Base-by-base conservation (phyloP, 768 basidiomycete genomes). In the Xerocomellus chrysenteron region DNA sequence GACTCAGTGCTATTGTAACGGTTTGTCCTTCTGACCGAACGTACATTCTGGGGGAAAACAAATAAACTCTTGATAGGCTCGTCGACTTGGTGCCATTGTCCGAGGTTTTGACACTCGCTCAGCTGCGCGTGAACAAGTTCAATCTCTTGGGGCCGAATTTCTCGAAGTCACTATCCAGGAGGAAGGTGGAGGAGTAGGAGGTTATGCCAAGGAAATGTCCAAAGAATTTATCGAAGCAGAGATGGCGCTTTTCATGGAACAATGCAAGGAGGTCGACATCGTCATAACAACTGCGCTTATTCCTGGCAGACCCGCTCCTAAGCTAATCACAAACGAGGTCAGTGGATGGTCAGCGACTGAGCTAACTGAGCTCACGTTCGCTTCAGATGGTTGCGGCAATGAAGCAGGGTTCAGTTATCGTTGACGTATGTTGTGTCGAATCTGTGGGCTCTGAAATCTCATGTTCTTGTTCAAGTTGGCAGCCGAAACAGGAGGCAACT, bases 171-270 rank as follows among this genome's bases (percentile, higher is more conserved):
- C 78, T 28, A 70, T 94, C 51, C 65, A 90, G 68, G 92, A 94
- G 73, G 90, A 92, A 61, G 92, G 92, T 16, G 83, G 85, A 30
- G 92, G 86, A 6, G 82, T 77, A 16, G 92, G 92, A 26, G 92
- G 92, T 30, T 94, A 94, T 65, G 92, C 91, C 24, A 94, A 93
- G 73, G 83, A 85, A 59, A 94, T 94, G 91, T 90, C 88, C 30
- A 90, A 91, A 74, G 90, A 90, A 69, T 94, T 92, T 68, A 85
- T 92, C 55, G 88, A 84, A 47, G 91, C 90, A 12, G 92, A 93
- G 68, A 91, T 93, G 91, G 84, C 86, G 1, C 78, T 94, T 43
- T 94, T 94, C 75, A 79, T 88, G 82, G 84, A 88, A 68, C 92
- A 94, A 69, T 88, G 86, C 72, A 90, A 87, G 67, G 92, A 93